Base-by-base conservation (phyloP, 2,329 filamentous ascomycete species). In the Xylariaceae sp. region DNA sequence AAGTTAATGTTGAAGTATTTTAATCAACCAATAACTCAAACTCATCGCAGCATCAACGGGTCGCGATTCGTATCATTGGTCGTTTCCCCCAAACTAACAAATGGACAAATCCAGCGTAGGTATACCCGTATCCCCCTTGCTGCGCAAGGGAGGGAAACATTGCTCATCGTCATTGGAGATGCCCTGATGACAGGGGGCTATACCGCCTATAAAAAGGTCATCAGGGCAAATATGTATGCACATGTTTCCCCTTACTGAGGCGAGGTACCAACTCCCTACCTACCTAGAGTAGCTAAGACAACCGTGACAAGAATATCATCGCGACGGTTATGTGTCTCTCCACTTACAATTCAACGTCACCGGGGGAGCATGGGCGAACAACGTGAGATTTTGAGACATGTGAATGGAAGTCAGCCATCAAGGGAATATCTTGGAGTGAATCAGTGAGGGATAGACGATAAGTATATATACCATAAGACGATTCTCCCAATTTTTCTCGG, bases 271-370 rank as follows among this genome's bases (percentile, higher is more conserved):
- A 19, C 19, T 19, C 46, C 3, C 49, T 31, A 60, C 30, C 58
- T 60, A 51, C 55, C 58, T 55, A 58, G 50, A 48, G 47, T 39
- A 57, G 55, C 44, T 37, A 56, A 43, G 43, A 47, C 19, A 47
- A 55, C 53, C 55, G 47, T 58, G 55, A 60, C 47, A 45, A 42
- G 46, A 29, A 53, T 53, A 35, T 29, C 50, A 51, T 54, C 47
- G 30, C 7, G 45, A 41, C 47, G 12, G 30, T n/a, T 47, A 35
- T 19, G 43, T 55, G 47, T 51, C 54, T 57, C 51, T 57, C 57
- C 54, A 57, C 54, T 54, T 46, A n/a, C 34, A 30, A 46, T 30
- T 44, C 35, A 40, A 53, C 45, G 54, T 58, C 54, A 56, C 50
- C 19, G 47, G 47, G 50, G 54, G 46, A 29, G n/a, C 40, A 41